Percentiles rank a stretch among this genome's conserved stretches.
Evolutionary conservation across 2,329 filamentous ascomycete species (phyloP).

Genomic region (Cercospora zeae-maydis): DNA sequence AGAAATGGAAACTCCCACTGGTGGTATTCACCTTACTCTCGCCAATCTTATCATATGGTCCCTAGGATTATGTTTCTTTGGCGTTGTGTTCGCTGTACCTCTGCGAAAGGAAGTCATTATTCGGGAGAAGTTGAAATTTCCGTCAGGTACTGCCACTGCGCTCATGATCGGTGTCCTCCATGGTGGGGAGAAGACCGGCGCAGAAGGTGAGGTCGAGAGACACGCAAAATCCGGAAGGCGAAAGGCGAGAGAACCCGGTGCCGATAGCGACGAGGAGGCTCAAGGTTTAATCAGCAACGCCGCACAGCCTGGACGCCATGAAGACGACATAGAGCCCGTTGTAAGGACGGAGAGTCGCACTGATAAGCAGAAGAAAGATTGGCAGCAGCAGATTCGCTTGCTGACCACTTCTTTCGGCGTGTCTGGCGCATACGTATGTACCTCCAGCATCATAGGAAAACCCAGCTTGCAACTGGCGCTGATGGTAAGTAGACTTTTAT

Average conservation of each 20-base stretch:
- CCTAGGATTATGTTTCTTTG: constrained; percentile 90
- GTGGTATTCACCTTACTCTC: constrained; percentile 45
- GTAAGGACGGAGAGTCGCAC: constrained; percentile 15
- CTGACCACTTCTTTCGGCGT: constrained; percentile 58
- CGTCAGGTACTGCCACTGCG: constrained; percentile 91
- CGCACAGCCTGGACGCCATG: constrained; percentile 10
- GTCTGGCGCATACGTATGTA: constrained; percentile 52
- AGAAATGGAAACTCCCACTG: neutral
- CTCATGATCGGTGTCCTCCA: constrained; percentile 89
- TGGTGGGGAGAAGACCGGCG: constrained; percentile 49
- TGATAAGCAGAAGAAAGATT: constrained; percentile 44
- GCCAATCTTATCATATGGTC: constrained; percentile 86
- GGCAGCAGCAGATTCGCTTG: constrained; percentile 60
- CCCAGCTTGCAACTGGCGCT: constrained; percentile 16
- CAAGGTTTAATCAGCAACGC: constrained; percentile 35
- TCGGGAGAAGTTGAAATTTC: constrained; percentile 85
- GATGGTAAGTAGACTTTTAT: constrained; percentile 62
- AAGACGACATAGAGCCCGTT: constrained; percentile 26
- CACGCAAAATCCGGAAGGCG: constrained; percentile 17
- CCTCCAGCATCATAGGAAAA: neutral
- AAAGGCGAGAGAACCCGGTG: constrained; percentile 13
- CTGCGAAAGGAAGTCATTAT: constrained; percentile 89
- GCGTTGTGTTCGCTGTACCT: constrained; percentile 93
- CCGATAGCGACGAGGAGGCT: constrained; percentile 33
- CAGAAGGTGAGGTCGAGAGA: constrained; percentile 40